Conservation (phyloP, 306 rosid species). For the Citrullus amarus region DNA sequence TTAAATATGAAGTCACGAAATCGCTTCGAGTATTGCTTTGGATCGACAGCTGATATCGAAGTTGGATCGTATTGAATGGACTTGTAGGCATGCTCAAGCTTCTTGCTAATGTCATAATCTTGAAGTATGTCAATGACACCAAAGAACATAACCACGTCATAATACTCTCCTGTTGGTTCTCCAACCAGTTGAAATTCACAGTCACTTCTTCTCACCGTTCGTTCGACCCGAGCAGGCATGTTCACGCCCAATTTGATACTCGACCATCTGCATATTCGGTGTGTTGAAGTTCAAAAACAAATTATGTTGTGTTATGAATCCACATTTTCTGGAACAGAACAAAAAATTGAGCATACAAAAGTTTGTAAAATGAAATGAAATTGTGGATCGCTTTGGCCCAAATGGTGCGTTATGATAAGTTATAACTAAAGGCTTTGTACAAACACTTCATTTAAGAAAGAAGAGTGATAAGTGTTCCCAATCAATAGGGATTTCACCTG, state of each 20-base stretch:
- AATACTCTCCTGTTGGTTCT: constrained; percentile 73
- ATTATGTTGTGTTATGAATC: neutral
- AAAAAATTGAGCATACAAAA: neutral
- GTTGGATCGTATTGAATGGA: constrained; percentile 85
- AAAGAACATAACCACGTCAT: constrained; percentile 59
- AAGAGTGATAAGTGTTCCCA: neutral
- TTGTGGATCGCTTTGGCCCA: neutral
- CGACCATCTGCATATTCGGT: constrained; percentile 41
- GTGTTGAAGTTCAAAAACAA: neutral
- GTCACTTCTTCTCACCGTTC: constrained; percentile 51
- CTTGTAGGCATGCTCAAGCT: constrained; percentile 96
- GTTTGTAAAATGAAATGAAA: neutral
- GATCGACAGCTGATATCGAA: constrained; percentile 91
- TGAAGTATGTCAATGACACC: constrained; percentile 93
- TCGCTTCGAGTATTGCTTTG: constrained; percentile 74
- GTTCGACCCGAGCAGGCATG: constrained; percentile 71
- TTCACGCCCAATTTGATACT: constrained; percentile 53
- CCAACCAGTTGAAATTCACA: constrained; percentile 52
- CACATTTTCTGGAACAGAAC: neutral
- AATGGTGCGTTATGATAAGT: neutral
- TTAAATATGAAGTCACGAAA: constrained; percentile 72
- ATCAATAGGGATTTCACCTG: constrained; percentile 33
- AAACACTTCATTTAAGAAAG: neutral
- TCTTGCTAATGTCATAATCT: constrained; percentile 96
- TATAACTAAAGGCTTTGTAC: neutral